Percentiles rank a stretch among this genome's conserved stretches.
phyloP scores from a whole-genome alignment of 2,329 filamentous ascomycete species.

The Apiospora aurea region DNA sequence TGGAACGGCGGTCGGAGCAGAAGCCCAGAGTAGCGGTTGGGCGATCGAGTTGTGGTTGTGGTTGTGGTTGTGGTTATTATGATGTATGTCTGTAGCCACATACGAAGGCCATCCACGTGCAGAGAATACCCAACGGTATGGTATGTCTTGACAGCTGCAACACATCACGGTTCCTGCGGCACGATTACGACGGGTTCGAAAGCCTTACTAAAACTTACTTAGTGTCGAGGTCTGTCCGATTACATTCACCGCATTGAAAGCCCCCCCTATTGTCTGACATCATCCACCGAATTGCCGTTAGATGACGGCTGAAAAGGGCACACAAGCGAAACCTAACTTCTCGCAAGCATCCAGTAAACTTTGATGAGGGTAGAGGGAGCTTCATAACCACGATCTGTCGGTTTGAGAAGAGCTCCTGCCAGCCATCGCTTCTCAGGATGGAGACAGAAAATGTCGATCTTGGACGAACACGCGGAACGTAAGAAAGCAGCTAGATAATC shows the following conservation, averaged over 20 bases:
- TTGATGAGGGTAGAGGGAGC: neutral
- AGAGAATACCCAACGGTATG: neutral
- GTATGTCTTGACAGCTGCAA: neutral
- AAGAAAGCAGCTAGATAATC: neutral
- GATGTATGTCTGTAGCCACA: too few species aligned
- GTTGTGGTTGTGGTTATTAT: neutral
- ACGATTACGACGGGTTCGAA: constrained; percentile 10
- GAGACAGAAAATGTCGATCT: neutral
- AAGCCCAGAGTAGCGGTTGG: neutral
- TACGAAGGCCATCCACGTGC: neutral
- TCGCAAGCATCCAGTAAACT: neutral
- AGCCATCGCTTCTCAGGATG: neutral
- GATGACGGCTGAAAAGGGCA: neutral
- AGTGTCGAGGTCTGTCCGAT: constrained; percentile 11
- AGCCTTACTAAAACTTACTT: constrained; percentile 8
- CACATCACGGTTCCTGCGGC: neutral
- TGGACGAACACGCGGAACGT: neutral
- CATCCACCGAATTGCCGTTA: neutral
- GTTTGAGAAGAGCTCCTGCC: neutral
- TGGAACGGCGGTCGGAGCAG: constrained; percentile 12
- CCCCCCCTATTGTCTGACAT: constrained; percentile 16
- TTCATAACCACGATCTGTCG: neutral
- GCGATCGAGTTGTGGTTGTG: neutral
- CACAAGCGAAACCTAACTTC: constrained; percentile 3
- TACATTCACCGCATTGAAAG: constrained; percentile 7